These are phyloP conservation scores for Euphorbia corollata DNA, from an alignment of 441 rosid genomes.

Conservation along the genomic window DNA sequence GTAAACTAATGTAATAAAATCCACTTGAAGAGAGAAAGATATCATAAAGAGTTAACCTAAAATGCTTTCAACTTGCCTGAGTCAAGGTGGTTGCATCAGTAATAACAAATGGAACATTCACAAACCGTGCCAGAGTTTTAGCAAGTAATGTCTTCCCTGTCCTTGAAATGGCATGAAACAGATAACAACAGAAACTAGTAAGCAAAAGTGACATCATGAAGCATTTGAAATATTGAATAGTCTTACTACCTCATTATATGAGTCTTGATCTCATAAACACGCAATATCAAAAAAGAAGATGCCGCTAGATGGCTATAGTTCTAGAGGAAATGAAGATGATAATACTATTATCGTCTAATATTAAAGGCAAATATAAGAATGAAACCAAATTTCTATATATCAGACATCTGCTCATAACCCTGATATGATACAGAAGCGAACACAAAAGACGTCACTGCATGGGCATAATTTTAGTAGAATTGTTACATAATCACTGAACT, in stretches of 20 bases:
- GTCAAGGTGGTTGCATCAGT: conserved; percentile 96
- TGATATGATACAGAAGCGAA: neutral
- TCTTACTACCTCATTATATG: neutral
- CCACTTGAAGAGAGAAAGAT: neutral
- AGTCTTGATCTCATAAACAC: neutral
- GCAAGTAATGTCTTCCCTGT: conserved; percentile 98
- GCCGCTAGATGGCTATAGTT: neutral
- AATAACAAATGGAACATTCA: conserved; percentile 94
- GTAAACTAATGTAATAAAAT: neutral
- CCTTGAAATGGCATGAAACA: conserved; percentile 45
- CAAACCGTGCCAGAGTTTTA: conserved; percentile 93
- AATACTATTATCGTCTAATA: neutral
- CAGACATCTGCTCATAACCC: too few relatives aligned
- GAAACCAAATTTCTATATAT: neutral
- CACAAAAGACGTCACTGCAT: neutral
- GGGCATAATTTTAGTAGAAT: neutral
- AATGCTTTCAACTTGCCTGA: conserved; percentile 56
- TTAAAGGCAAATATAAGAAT: neutral
- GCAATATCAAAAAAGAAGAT: neutral
- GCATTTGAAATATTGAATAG: neutral
- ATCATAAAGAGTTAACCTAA: neutral
- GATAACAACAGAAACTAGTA: conserved; percentile 30
- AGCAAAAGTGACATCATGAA: conserved; percentile 7
- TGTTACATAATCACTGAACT: neutral
- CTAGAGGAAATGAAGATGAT: neutral